Conservation (phyloP, 2,329 filamentous ascomycete species). For the Shiraia sp. region DNA sequence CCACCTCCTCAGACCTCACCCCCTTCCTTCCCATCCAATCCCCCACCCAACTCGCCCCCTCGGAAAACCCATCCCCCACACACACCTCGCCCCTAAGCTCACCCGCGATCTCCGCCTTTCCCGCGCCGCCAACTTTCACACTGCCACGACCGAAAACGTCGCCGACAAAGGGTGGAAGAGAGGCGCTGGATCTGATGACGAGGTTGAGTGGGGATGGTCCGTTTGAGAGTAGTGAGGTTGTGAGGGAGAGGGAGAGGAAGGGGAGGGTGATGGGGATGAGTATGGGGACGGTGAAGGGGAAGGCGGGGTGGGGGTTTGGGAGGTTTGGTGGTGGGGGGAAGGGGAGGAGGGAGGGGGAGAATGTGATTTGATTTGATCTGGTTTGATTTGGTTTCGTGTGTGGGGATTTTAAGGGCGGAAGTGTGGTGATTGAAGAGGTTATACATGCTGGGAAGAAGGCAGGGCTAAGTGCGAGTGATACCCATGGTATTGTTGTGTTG, state of each 20-base stretch:
- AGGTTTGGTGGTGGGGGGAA: conserved; percentile 20
- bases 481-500: too few species aligned
- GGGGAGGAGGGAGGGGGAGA: conserved; percentile 31
- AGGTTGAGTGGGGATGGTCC: conserved; percentile 16
- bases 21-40: neutral
- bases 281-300: conserved; percentile 31
- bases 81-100: conserved; percentile 13
- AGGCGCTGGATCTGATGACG: conserved; percentile 13
- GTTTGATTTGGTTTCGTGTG: too few species aligned
- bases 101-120: conserved; percentile 12
- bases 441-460: neutral
- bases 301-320: conserved; percentile 19
- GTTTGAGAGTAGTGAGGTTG: conserved; percentile 4
- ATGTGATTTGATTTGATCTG: neutral
- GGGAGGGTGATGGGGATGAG: conserved; percentile 32
- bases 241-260: conserved; percentile 12
- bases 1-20: neutral
- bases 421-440: too few species aligned
- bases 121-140: neutral
- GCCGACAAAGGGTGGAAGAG: neutral
- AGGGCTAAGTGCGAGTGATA: neutral
- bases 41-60: conserved; percentile 2
- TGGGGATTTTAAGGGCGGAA: too few species aligned
- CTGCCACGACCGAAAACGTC: too few species aligned
- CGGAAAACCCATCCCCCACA: conserved; percentile 8